Evolutionary conservation across 1,284 basidiomycete genomes (phyloP).

Genomic region (Serendipita sp.): DNA sequence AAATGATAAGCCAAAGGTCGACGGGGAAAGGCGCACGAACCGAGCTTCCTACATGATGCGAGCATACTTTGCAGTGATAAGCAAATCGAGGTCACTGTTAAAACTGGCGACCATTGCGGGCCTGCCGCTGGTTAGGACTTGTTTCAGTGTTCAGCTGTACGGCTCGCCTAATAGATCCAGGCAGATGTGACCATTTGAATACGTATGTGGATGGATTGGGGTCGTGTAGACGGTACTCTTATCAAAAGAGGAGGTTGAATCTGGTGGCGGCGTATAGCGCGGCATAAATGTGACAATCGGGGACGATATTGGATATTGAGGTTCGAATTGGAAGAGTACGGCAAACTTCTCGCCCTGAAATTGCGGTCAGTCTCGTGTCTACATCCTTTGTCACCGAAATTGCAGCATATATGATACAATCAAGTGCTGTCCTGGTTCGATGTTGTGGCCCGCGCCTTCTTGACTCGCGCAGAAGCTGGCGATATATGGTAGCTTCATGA

Average conservation of each 20-base stretch:
- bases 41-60: slow-evolving; percentile 59
- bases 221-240: slow-evolving; percentile 33
- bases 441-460: too few species aligned
- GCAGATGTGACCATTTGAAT: slow-evolving; percentile 79
- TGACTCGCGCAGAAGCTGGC: too few species aligned
- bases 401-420: too few species aligned
- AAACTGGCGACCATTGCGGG: slow-evolving; percentile 66
- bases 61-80: slow-evolving; percentile 78
- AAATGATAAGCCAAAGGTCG: too few species aligned
- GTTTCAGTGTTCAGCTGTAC: neutral
- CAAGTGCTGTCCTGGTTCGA: too few species aligned
- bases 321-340: slow-evolving; percentile 63
- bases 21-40: too few species aligned
- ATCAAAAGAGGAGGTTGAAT: neutral
- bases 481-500: too few species aligned
- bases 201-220: slow-evolving; percentile 72
- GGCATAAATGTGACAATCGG: slow-evolving; percentile 59
- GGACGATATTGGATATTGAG: slow-evolving; percentile 62
- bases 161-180: slow-evolving; percentile 65
- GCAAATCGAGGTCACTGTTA: slow-evolving; percentile 63
- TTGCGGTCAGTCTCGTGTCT: neutral
- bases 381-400: too few species aligned
- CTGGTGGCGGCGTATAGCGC: neutral
- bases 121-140: neutral
- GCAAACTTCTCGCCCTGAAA: slow-evolving; percentile 56